phyloP scores from a whole-genome alignment of 495 filamentous ascomycete genomes.

The Xylaria grammica region DNA sequence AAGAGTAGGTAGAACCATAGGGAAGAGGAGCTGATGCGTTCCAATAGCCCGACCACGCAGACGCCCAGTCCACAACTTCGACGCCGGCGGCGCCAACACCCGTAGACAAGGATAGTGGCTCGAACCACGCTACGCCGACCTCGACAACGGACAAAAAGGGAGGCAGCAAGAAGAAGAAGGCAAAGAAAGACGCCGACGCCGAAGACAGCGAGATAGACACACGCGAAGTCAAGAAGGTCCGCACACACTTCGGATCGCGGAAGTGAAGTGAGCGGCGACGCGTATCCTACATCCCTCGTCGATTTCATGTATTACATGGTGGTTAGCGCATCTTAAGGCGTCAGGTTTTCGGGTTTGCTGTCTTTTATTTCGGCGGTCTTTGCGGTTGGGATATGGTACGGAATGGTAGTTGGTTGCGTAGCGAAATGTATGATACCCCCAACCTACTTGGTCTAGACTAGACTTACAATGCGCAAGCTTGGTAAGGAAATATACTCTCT shows the following conservation, averaged over 20 bases:
- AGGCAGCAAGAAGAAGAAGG: slow-evolving; percentile 45
- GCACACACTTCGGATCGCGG: slow-evolving; percentile 56
- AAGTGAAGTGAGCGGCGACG: slow-evolving; percentile 40
- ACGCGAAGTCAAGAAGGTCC: slow-evolving; percentile 54
- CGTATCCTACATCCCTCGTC: background rate
- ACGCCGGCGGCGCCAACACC: slow-evolving; percentile 56
- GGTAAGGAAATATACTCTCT: too few relatives aligned
- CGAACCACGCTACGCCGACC: slow-evolving; percentile 51
- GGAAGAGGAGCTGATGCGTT: slow-evolving; percentile 25
- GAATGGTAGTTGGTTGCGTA: slow-evolving; percentile 5
- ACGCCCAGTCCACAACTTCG: slow-evolving; percentile 41
- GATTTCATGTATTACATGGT: slow-evolving; percentile 17
- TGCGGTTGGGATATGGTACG: background rate
- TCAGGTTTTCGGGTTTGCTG: background rate
- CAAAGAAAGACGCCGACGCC: slow-evolving; percentile 41
- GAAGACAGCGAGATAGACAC: slow-evolving; percentile 60
- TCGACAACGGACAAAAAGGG: slow-evolving; percentile 46
- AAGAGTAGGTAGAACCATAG: background rate
- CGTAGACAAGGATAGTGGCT: slow-evolving; percentile 43
- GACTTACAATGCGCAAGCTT: background rate
- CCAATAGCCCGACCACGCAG: slow-evolving; percentile 45
- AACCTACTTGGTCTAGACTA: background rate
- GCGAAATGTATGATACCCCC: slow-evolving; percentile 18
- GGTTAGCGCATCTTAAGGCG: slow-evolving; percentile 5
- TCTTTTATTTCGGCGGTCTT: background rate